Base-by-base conservation (phyloP, 176 grass and related monocot species). In the Canna indica region DNA sequence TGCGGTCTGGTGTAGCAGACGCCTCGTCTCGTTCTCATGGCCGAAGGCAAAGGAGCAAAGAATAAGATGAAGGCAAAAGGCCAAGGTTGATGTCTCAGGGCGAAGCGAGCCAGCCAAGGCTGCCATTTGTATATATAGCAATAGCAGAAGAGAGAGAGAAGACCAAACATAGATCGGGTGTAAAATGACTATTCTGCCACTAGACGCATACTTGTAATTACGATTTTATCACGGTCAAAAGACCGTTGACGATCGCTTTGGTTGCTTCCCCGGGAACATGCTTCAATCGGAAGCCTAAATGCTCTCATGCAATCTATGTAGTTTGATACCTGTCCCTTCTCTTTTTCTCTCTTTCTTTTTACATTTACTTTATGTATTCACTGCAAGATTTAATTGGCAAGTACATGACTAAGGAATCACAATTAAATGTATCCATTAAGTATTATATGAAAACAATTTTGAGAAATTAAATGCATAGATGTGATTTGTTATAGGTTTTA, bases 191-290 rank as follows among this genome's bases (percentile, higher is more conserved):
- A 9, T 58, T 63, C 66, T 79, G 10, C 70, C 76, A 72, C 56
- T 75, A 0, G 5, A 39, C 35, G n/a, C 17, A 29, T 64, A 10
- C 0, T 8, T 9, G 33, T 45, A 71, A 75, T 84, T 69, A 71
- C 71, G 27, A 39, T 11, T 7, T 7, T 2, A 33, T 41, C 45
- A 30, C 39, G 56, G 76, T 75, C 82, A 84, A 84, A 75, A 13
- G 6, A 1, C 5, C 9, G 72, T 84, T 80, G 72, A 80, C 64
- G 47, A 59, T 75, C 65, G 64, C 64, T 75, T 75, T 38, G 61
- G 45, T 78, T 78, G 76, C 67, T 47, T 78, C 76, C 1, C 11
- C 29, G 54, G 46, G 41, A 53, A 65, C 63, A 54, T 35, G 73
- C 58, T 69, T 81, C 46, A 36, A 31, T 15, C 6, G 22, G 28